Base-by-base conservation (phyloP, 164 flowering plant genomes). In the Aristolochia fimbriata region DNA sequence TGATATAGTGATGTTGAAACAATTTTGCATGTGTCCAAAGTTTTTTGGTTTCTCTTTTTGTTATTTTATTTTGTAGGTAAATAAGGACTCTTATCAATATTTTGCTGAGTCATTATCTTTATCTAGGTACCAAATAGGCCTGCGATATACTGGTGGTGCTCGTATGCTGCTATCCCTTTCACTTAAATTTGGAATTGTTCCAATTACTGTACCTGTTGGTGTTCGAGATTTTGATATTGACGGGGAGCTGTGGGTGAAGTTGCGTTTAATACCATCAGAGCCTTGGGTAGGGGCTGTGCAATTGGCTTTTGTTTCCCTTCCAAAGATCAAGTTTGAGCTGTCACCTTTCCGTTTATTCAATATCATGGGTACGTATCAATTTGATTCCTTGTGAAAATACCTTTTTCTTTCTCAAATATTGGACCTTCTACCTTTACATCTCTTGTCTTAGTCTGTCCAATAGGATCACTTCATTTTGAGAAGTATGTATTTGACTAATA, bases 291-390 rank as follows among this genome's bases (percentile, higher is more conserved):
- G 98, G 69, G 91, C 91, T 62, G 94, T 73, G 62, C 77, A 84
- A 49, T 87, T 94, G 96, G 98, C 98, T 31, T 93, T 93, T 81
- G 98, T 92, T 71, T 83, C 96, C 33, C 88, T 92, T 65, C 98
- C 98, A 52, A 88, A 85, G 74, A 87, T 88, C 73, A 89, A 82
- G 62, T 83, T 93, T 71, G 85, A 81, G 67, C 59, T 92, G 63
- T 86, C 98, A 56, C 97, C 98, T 31, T 93, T 93, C 70, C 98
- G 97, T 37, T 71, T 88, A 60, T 93, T 93, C 80, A 89, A 93
- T 74, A 57, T 93, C 53, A 93, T 93, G 98, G 90, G 98, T 92
- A 83, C 53, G 84, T 64, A 55, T 19, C 56, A 16, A 7, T 27
- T 46, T 58, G 17, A 15, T 55, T 0, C 15, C 24, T 16, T 25